Percentiles rank a stretch among this genome's conserved stretches.
Conservation (phyloP, 495 filamentous ascomycete genomes). For the Jackrogersella minutella region DNA sequence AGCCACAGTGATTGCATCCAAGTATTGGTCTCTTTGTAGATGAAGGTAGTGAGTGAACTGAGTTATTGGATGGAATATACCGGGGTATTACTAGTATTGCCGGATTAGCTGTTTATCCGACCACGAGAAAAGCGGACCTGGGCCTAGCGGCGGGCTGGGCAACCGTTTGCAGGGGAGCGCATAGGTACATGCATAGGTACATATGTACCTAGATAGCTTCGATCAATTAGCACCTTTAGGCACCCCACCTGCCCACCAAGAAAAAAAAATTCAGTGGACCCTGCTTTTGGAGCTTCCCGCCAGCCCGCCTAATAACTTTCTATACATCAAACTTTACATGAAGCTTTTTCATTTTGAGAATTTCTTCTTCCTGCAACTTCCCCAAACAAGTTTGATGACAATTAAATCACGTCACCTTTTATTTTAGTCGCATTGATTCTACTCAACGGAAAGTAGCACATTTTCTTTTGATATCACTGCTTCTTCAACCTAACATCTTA, state of each 20-base stretch:
- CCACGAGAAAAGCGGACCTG: too few species aligned
- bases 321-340: neutral
- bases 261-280: too few species aligned
- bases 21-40: too few species aligned
- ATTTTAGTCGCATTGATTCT: neutral
- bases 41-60: too few species aligned
- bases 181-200: neutral
- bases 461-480: neutral
- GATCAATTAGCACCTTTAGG: neutral
- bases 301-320: neutral
- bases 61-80: too few species aligned
- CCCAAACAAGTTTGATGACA: neutral
- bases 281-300: conserved; percentile 5
- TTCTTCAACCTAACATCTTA: neutral
- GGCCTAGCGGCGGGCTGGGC: too few species aligned
- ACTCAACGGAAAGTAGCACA: neutral
- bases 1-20: too few species aligned
- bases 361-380: conserved; percentile 8
- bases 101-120: too few species aligned
- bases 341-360: conserved; percentile 3
- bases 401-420: neutral
- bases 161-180: too few species aligned
- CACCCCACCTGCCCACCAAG: too few species aligned
- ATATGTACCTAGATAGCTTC: neutral
- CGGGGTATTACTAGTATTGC: too few species aligned